Evolutionary conservation across 352 stramenopile species (phyloP).

Genomic region (Saprolegnia parasitica): DNA sequence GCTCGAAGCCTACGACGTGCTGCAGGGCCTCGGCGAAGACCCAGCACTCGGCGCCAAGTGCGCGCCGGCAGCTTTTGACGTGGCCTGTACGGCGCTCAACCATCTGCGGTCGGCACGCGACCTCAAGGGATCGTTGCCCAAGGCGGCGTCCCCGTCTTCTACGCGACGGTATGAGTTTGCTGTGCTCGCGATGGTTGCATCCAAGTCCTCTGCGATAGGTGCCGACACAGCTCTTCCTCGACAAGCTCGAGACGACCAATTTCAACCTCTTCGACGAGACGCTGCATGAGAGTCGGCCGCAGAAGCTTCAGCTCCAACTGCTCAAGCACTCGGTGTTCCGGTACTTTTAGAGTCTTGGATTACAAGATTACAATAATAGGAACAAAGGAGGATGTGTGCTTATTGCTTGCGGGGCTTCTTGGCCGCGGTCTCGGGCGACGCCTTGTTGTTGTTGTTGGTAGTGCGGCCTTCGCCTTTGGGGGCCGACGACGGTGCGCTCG

Average conservation of each 20-base stretch:
- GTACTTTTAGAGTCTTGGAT: slow-evolving; percentile 47
- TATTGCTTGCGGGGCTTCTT: slow-evolving; percentile 27
- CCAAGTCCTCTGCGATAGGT: slow-evolving; percentile 21
- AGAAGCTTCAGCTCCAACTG: slow-evolving; percentile 61
- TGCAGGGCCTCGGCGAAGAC: slow-evolving; percentile 44
- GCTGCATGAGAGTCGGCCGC: slow-evolving; percentile 49
- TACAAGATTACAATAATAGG: slow-evolving; percentile 20
- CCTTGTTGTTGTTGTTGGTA: slow-evolving; percentile 1
- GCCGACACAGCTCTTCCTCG: slow-evolving; percentile 50
- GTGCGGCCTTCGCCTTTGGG: background rate
- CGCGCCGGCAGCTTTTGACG: slow-evolving; percentile 82
- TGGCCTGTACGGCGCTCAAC: slow-evolving; percentile 76
- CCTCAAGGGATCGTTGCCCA: slow-evolving; percentile 50
- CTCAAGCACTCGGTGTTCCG: slow-evolving; percentile 77
- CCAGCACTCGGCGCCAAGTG: slow-evolving; percentile 57
- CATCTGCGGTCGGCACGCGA: slow-evolving; percentile 71
- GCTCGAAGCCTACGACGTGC: slow-evolving; percentile 50
- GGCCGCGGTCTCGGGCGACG: slow-evolving; percentile 16
- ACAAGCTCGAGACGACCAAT: slow-evolving; percentile 61
- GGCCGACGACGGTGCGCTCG: background rate
- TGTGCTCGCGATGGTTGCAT: background rate
- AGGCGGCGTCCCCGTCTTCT: slow-evolving; percentile 54
- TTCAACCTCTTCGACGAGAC: slow-evolving; percentile 73
- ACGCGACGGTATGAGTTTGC: slow-evolving; percentile 47
- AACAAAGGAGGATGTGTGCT: slow-evolving; percentile 1